Evolutionary conservation across 331 rosid species (phyloP).

Genomic region (Malus hybrid): DNA sequence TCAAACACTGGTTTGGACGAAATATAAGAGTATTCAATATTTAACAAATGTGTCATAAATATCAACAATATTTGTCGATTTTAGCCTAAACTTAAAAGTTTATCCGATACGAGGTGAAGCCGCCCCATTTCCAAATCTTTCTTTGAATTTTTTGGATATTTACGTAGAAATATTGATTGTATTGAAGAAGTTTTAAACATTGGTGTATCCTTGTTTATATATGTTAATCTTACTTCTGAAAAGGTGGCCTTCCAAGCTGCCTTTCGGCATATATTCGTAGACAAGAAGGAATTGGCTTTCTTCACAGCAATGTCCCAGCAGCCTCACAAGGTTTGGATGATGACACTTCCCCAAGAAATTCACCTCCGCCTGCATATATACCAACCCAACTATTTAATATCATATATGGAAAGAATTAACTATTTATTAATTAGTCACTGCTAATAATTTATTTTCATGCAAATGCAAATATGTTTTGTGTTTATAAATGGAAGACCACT

Average conservation of each 20-base stretch:
- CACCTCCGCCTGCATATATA: conserved; percentile 63
- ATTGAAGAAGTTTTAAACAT: no score
- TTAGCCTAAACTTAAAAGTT: no score
- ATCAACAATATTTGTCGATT: no score
- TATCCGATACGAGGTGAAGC: no score
- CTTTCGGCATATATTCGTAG: conserved; percentile 68
- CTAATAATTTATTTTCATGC: neutral
- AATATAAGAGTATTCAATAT: no score
- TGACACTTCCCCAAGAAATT: conserved; percentile 67
- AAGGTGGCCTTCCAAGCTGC: conserved; percentile 83
- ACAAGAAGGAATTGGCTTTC: conserved; percentile 58
- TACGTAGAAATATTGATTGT: no score
- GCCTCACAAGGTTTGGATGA: conserved; percentile 76
- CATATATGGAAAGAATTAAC: no score
- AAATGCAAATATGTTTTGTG: neutral
- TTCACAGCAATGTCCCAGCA: conserved; percentile 78
- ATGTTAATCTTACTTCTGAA: conserved; percentile 50
- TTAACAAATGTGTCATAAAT: no score
- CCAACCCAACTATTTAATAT: neutral
- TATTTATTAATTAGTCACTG: neutral
- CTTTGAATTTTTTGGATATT: no score
- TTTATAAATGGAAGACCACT: neutral
- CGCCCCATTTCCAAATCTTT: no score
- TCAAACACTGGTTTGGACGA: no score
- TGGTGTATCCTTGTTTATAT: neutral